phyloP scores from a whole-genome alignment of 441 rosid species.

The Erodium trifolium region DNA sequence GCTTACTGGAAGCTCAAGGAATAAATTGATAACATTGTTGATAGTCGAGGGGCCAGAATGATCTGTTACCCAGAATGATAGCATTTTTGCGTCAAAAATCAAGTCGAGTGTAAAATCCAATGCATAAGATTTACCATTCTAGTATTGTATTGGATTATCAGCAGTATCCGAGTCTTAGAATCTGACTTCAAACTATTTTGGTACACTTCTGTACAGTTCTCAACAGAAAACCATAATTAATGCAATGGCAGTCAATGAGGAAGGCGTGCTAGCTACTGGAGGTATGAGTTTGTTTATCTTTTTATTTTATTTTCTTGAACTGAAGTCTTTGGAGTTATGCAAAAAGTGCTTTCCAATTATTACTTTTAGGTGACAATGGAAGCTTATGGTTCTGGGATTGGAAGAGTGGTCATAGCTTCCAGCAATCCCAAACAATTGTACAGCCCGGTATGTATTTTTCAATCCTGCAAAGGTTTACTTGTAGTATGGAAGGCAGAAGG shows the following conservation, averaged over 20 bases:
- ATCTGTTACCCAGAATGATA: no score
- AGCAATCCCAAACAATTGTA: slow-evolving; percentile 87
- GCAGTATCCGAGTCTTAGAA: neutral
- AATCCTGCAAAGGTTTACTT: neutral
- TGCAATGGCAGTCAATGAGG: slow-evolving; percentile 87
- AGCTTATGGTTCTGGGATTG: slow-evolving; percentile 99
- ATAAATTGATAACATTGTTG: no score
- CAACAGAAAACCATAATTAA: slow-evolving; percentile 93
- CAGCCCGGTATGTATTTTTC: slow-evolving; percentile 59
- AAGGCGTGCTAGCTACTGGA: slow-evolving; percentile 95
- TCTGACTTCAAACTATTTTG: neutral
- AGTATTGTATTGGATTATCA: neutral
- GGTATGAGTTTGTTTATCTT: slow-evolving; percentile 31
- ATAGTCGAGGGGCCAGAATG: no score
- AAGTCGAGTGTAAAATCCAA: no score
- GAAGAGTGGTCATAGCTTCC: slow-evolving; percentile 96
- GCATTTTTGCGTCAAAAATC: no score
- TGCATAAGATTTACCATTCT: no score
- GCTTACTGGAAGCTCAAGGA: no score
- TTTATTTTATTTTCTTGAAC: neutral
- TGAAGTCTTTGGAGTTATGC: neutral
- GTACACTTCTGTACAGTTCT: slow-evolving; percentile 40
- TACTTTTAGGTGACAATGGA: slow-evolving; percentile 72
- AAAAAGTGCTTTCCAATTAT: neutral
- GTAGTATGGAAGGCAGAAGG: neutral